Evolutionary conservation across 2,329 filamentous ascomycete species (phyloP).

Genomic region (Aurifilum marmelostoma): DNA sequence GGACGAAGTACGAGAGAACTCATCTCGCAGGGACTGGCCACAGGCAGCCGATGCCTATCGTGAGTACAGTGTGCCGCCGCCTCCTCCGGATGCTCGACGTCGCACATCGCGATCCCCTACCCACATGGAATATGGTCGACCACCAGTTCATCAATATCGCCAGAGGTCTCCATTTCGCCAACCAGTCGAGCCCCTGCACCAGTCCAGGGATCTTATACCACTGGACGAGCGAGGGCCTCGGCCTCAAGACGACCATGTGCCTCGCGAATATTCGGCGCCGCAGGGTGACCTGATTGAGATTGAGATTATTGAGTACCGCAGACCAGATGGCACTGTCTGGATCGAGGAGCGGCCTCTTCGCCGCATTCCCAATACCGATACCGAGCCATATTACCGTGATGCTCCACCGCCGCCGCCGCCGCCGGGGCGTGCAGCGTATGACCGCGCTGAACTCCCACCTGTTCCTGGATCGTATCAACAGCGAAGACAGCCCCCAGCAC

Average conservation of each 20-base stretch:
- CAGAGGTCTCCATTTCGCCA: conserved; percentile 37
- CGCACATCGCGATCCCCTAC: conserved; percentile 40
- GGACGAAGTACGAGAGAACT: conserved; percentile 18
- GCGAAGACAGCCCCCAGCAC: conserved; percentile 22
- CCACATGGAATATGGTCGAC: conserved; percentile 37
- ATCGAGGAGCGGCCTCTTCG: conserved; percentile 45
- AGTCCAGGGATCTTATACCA: conserved; percentile 33
- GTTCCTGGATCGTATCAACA: conserved; percentile 8
- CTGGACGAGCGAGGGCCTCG: conserved; percentile 36
- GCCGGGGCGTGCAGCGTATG: conserved; percentile 25
- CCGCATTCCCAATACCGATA: conserved; percentile 37
- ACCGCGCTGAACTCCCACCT: conserved; percentile 8
- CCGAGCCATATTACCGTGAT: conserved; percentile 31
- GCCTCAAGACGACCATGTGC: conserved; percentile 22
- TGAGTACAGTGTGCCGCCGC: conserved; percentile 31
- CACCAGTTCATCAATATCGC: conserved; percentile 36
- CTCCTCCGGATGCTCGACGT: conserved; percentile 27
- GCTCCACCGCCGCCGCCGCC: neutral
- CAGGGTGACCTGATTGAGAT: conserved; percentile 41
- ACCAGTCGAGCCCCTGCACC: conserved; percentile 36
- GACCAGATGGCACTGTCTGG: conserved; percentile 51
- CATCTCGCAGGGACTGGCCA: conserved; percentile 23
- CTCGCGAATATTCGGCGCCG: conserved; percentile 9
- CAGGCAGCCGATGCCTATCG: conserved; percentile 28
- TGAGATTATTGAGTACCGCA: conserved; percentile 51